Evolutionary conservation across 495 filamentous ascomycete genomes (phyloP).

Genomic region (Cairneyella variabilis): DNA sequence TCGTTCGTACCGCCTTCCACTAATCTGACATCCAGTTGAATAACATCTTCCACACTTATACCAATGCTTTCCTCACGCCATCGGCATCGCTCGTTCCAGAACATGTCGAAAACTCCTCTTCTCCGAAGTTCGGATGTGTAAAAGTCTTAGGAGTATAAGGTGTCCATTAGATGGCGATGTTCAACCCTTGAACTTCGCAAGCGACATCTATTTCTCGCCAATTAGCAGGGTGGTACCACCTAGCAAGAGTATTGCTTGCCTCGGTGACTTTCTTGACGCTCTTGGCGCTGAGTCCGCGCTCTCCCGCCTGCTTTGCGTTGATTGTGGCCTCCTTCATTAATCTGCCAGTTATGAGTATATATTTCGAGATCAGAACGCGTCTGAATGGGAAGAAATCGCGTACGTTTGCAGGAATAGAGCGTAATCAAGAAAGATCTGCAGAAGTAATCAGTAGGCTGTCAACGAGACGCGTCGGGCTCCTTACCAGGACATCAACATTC

Average conservation of each 20-base stretch:
- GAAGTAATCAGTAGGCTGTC: not conserved
- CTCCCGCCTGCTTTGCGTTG: conserved; percentile 66
- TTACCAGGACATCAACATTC: conserved; percentile 82
- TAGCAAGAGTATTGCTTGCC: no score
- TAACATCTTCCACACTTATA: no score
- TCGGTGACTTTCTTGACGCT: conserved; percentile 73
- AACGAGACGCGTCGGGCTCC: conserved; percentile 25
- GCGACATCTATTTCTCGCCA: conserved; percentile 31
- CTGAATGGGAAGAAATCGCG: not conserved
- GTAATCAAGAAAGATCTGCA: conserved; percentile 83
- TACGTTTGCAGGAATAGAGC: conserved; percentile 87
- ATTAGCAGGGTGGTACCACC: no score
- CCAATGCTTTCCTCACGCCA: no score
- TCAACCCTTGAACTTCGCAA: conserved; percentile 78
- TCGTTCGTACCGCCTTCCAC: no score
- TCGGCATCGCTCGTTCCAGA: no score
- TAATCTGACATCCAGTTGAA: no score
- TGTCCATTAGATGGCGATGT: no score
- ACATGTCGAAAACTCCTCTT: no score
- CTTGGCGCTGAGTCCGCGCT: conserved; percentile 67
- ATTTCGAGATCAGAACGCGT: not conserved
- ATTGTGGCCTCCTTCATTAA: conserved; percentile 82
- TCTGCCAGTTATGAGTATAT: conserved; percentile 38
- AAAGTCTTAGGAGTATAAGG: no score
- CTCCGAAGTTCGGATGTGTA: no score